Evolutionary conservation across 768 basidiomycete genomes (phyloP), one percentile per base, ranked within the genome.

Genomic region (Mycena albidolilacea): DNA sequence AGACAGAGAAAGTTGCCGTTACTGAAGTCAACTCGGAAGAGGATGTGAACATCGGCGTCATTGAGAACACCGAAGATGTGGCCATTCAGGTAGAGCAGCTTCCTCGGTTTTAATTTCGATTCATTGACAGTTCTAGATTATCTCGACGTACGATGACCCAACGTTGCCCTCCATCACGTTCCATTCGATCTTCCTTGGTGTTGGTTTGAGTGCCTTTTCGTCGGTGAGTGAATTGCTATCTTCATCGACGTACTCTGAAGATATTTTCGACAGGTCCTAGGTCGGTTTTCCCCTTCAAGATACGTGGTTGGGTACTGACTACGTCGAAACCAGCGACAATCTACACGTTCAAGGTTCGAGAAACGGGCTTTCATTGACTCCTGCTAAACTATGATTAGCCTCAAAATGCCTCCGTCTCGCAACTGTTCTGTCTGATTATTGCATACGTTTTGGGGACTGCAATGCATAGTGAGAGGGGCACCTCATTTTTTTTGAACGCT

Each of bases 401-500:
- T 15, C 82, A 89, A 82, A 87, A 86, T 77, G 88, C 89, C 3
- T 80, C 82, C 0, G 89, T 90, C 1, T 89, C 88, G 7, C 87
- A 89, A 69, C 80, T 90, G 3, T 90, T 90, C 80, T 87, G 85
- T 71, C 80, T 89, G 37, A 88, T 90, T 72, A 88, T 90, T 71
- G 87, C 89, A 1, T 89, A 90, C 75, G 85, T 89, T 30, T 80
- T 90, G 5, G 88, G 88, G 0, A 85, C 83, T 6, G 85, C 84
- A 0, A 88, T 89, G 85, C 81, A 85, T 44, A 76, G 85, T 85
- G 60, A 48, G 85, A 8, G 35, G 11, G 46, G 23, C 15, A 2
- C 6, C 55, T n/a, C 19, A 10, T 23, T 23, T 60, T 44, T 39
- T 43, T 37, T 21, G 58, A 14, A 7, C 19, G 2, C 12, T 17